A percentile compares a stretch with the other conserved stretches of the same genome.
These are phyloP conservation scores for Chytridium lagenaria DNA, from an alignment of 371 early-diverging fungal genomes.

Conservation along the genomic window DNA sequence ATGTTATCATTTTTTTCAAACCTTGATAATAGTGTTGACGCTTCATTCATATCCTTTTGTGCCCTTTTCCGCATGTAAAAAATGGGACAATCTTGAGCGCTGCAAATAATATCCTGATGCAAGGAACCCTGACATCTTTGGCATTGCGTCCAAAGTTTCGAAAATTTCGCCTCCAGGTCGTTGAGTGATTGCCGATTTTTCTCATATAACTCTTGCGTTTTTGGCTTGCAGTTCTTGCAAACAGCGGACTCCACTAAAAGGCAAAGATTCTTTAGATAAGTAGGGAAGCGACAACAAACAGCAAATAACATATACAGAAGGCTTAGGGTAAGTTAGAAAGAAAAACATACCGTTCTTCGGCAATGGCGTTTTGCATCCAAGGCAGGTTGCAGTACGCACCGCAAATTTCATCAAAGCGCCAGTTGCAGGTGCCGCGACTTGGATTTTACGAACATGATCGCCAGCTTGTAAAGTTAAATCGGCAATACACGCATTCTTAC, in stretches of 20 bases:
- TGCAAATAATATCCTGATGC: slow-evolving; percentile 97
- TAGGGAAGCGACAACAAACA: too few species aligned
- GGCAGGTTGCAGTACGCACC: slow-evolving; percentile 86
- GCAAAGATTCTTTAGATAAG: neutral
- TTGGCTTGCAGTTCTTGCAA: slow-evolving; percentile 80
- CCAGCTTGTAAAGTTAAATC: slow-evolving; percentile 63
- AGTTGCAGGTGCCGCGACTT: slow-evolving; percentile 80
- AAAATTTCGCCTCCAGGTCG: slow-evolving; percentile 78
- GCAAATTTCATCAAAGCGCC: slow-evolving; percentile 97
- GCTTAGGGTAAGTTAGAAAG: too few species aligned
- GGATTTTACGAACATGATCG: slow-evolving; percentile 91
- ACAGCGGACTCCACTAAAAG: slow-evolving; percentile 67
- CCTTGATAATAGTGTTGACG: slow-evolving; percentile 57
- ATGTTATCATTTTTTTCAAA: neutral
- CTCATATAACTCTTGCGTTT: slow-evolving; percentile 78
- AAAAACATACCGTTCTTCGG: slow-evolving; percentile 68
- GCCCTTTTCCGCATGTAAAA: slow-evolving; percentile 99
- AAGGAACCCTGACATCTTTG: slow-evolving; percentile 98
- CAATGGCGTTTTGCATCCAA: slow-evolving; percentile 94
- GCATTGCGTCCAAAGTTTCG: slow-evolving; percentile 98
- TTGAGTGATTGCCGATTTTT: slow-evolving; percentile 68
- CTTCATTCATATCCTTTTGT: slow-evolving; percentile 92
- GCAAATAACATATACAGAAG: too few species aligned
- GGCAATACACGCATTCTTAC: slow-evolving; percentile 53
- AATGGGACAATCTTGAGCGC: slow-evolving; percentile 98